Evolutionary conservation across 2,329 filamentous ascomycete species (phyloP), one percentile per base, ranked within the genome.

Genomic region (Aspergillus caelatus): DNA sequence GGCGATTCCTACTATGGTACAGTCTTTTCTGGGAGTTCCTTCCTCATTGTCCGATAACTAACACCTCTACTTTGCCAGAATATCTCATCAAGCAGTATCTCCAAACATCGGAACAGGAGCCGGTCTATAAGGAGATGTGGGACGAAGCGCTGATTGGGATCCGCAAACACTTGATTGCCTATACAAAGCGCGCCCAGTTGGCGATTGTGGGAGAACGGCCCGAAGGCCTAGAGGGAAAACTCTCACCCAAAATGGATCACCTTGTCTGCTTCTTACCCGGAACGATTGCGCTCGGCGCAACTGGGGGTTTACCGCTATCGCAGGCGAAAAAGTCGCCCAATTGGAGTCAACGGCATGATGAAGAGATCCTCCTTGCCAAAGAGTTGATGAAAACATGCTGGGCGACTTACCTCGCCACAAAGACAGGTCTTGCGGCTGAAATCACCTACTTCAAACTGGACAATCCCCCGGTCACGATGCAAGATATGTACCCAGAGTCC

Each of bases 1-100:
- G 95, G 95, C 53, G 95, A 99, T 81, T 97, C 94, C 55, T 99
- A 98, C 80, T 99, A 99, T 80, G 86, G 81, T 83, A 72, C 52
- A 75, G 68, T 52, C 2, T 8, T 30, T 30, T 50, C 36, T 36
- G 12, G 19, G 34, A 34, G 26, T 14, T 34, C 41, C 32, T 26
- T 4, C 28, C 6, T 34, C 10, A 26, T 30, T 36, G 9, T 10
- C 16, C 46, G 36, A 39, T 55, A 26, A 62, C 68, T 67, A 50
- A 68, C 57, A 34, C 11, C 9, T 16, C 41, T 48, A 21, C 26
- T 11, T 5, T 23, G 57, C 14, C 48, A 82, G 93, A 99, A 80
- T 99, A 99, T 77, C 87, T 99, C 57, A 96, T 98, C 83, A 99
- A 99, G 81, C 95, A 99, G 77, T 98, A 96, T 75, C 84, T 97